These are phyloP conservation scores for Naganishia cerealis DNA, from an alignment of 1,284 basidiomycete genomes.

Conservation along the genomic window DNA sequence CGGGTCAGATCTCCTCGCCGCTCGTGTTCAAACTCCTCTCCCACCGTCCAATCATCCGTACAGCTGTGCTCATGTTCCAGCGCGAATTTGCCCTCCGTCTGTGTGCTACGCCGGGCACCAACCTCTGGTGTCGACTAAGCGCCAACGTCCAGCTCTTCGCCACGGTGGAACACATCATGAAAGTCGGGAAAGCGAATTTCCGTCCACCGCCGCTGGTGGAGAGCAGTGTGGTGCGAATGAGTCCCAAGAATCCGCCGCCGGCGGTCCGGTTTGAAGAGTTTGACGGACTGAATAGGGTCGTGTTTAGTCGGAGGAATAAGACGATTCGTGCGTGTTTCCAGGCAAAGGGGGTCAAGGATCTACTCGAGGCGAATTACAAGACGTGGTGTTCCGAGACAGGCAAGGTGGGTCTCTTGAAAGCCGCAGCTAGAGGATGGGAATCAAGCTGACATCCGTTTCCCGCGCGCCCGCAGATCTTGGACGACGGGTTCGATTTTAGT, in stretches of 20 bases:
- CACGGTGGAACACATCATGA: constrained; percentile 94
- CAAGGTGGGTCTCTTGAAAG: constrained; percentile 58
- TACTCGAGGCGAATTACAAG: constrained; percentile 90
- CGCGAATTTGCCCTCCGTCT: constrained; percentile 94
- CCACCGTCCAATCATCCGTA: constrained; percentile 88
- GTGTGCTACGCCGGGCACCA: constrained; percentile 78
- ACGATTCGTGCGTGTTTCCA: constrained; percentile 80
- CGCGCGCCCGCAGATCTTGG: constrained; percentile 61
- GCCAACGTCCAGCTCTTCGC: constrained; percentile 96
- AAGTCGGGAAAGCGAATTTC: constrained; percentile 95
- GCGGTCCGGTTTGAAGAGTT: constrained; percentile 96
- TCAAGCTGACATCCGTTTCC: background rate
- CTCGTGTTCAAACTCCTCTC: constrained; percentile 96
- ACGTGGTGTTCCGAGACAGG: constrained; percentile 88
- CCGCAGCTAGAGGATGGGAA: background rate
- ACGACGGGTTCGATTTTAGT: constrained; percentile 71
- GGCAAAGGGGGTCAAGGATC: constrained; percentile 89
- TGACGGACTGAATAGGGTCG: constrained; percentile 86
- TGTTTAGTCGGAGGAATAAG: constrained; percentile 90
- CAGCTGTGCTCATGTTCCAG: constrained; percentile 98
- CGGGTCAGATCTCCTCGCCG: constrained; percentile 81
- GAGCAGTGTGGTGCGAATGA: constrained; percentile 84
- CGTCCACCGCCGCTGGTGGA: constrained; percentile 94
- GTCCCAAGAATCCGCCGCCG: constrained; percentile 90
- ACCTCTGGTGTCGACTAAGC: constrained; percentile 89